These are phyloP conservation scores for Darksidea phi DNA, from an alignment of 495 filamentous ascomycete genomes.

Conservation along the genomic window DNA sequence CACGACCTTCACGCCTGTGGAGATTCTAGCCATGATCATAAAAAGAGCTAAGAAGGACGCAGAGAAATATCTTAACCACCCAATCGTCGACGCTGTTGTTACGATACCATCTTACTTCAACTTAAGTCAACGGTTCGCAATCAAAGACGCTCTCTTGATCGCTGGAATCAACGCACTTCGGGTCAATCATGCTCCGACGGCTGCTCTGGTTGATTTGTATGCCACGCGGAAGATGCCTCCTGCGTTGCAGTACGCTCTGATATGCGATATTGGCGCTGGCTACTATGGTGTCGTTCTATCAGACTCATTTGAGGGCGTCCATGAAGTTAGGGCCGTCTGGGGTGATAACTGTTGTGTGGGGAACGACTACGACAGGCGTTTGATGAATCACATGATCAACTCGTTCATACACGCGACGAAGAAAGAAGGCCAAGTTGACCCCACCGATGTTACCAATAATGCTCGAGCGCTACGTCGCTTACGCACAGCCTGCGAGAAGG, in stretches of 20 bases:
- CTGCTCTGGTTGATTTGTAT: conserved; percentile 96
- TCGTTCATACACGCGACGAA: conserved; percentile 92
- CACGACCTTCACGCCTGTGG: conserved; percentile 51
- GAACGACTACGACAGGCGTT: conserved; percentile 98
- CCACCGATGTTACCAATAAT: not conserved
- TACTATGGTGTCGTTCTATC: conserved; percentile 99
- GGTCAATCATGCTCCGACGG: conserved; percentile 99
- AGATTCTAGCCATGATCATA: conserved; percentile 54
- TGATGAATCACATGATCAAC: conserved; percentile 92
- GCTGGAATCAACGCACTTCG: conserved; percentile 96
- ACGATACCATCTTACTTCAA: conserved; percentile 99
- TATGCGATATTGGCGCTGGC: conserved; percentile 99
- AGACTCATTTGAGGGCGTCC: conserved; percentile 98
- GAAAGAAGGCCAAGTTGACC: conserved; percentile 43
- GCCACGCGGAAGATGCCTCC: conserved; percentile 92
- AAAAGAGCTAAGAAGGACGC: conserved; percentile 92
- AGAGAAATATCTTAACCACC: conserved; percentile 92
- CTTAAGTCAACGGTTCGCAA: conserved; percentile 98
- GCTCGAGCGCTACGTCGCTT: not conserved
- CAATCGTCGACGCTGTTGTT: conserved; percentile 96
- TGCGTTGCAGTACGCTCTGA: conserved; percentile 98
- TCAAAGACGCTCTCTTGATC: conserved; percentile 98
- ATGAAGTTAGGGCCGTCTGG: conserved; percentile 97
- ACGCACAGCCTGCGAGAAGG: not conserved
- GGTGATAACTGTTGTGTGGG: conserved; percentile 99